Percentiles rank a stretch among this genome's conserved stretches.
Evolutionary conservation across 1,139 yeast species (phyloP).

Genomic region (Groenewaldozyma auringiensis): DNA sequence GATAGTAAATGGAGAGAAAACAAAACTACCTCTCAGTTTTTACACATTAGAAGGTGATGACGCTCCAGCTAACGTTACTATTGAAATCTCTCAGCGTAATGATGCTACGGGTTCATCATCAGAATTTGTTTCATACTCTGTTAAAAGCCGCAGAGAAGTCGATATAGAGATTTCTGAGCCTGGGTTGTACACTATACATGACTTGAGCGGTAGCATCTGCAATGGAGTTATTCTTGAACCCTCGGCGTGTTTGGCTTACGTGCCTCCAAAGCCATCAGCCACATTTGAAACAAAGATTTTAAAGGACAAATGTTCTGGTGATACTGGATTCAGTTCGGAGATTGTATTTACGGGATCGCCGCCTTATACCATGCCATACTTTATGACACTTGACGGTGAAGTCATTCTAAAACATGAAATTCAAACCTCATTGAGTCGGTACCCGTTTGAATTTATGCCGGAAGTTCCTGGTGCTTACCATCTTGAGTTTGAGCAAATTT

Average conservation of each 20-base stretch:
- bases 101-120: conserved; percentile 2
- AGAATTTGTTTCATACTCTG: conserved; percentile 5
- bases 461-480: conserved; percentile 72
- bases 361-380: conserved; percentile 68
- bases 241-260: conserved; percentile 37
- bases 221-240: conserved; percentile 49
- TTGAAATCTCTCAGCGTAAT: conserved; percentile 16
- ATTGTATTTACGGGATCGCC: conserved; percentile 64
- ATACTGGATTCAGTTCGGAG: conserved; percentile 73
- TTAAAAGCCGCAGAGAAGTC: conserved; percentile 13
- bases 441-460: conserved; percentile 65
- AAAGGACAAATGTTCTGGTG: conserved; percentile 84
- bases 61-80: conserved; percentile 28
- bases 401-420: conserved; percentile 20
- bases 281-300: conserved; percentile 41
- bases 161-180: conserved; percentile 42
- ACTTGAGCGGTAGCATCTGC: conserved; percentile 55
- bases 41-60: conserved; percentile 20
- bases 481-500: conserved; percentile 50
- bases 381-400: conserved; percentile 34
- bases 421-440: conserved; percentile 32
- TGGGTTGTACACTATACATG: conserved; percentile 53
- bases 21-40: conserved; percentile 20
- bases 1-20: conserved; percentile 26
- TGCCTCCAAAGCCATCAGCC: conserved; percentile 44